These are phyloP conservation scores for Entomortierella beljakovae DNA, from an alignment of 192 early-diverging fungal species.

Conservation along the genomic window DNA sequence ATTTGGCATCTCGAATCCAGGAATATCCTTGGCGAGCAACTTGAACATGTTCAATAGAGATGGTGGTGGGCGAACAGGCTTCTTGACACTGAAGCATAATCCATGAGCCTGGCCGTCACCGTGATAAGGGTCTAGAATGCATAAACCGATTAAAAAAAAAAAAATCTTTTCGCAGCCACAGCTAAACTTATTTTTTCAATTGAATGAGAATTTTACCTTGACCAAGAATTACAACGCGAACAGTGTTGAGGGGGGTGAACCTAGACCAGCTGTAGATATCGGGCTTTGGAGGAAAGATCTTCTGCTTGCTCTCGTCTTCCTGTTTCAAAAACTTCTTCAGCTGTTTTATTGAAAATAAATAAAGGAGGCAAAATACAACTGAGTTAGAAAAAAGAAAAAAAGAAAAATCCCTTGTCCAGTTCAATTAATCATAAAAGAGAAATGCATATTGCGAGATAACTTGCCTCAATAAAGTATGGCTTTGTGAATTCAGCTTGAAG, in stretches of 20 bases:
- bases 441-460: neutral
- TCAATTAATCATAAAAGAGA: neutral
- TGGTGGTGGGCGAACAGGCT: constrained; percentile 82
- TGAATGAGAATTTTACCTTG: too few species aligned
- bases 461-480: constrained; percentile 69
- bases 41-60: constrained; percentile 94
- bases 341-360: constrained; percentile 44
- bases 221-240: constrained; percentile 93
- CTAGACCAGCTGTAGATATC: constrained; percentile 90
- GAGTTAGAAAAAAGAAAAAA: neutral
- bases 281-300: constrained; percentile 76
- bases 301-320: constrained; percentile 63
- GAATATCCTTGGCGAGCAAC: constrained; percentile 78
- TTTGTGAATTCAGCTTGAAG: constrained; percentile 71
- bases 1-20: constrained; percentile 73
- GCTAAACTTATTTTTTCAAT: too few species aligned
- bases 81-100: constrained; percentile 90
- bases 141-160: neutral
- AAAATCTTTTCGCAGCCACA: too few species aligned
- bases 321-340: constrained; percentile 77
- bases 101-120: constrained; percentile 85
- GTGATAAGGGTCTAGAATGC: constrained; percentile 75
- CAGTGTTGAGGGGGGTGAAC: constrained; percentile 71
- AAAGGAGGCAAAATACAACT: neutral
- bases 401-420: constrained; percentile 65